Conservation (phyloP, 768 basidiomycete species). For the Pulveroboletus ravenelii region DNA sequence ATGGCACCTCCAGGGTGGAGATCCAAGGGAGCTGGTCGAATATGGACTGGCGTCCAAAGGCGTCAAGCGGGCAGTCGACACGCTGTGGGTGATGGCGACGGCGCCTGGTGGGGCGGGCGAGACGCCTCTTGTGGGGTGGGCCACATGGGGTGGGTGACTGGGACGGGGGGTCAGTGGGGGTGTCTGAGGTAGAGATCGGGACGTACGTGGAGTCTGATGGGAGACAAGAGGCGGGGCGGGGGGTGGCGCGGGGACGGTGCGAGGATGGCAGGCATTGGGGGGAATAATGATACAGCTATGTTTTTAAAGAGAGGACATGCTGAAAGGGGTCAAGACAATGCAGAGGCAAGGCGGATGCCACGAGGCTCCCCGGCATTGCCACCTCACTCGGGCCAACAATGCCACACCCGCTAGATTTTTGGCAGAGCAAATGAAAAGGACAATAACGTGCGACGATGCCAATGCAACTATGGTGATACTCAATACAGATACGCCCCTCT, state of each 20-base stretch:
- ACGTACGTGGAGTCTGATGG: slow-evolving; percentile 33
- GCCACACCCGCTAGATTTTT: slow-evolving; percentile 2
- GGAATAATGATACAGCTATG: slow-evolving; percentile 31
- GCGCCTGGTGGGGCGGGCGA: slow-evolving; percentile 38
- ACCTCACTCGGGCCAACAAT: slow-evolving; percentile 26
- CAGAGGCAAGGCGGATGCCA: slow-evolving; percentile 16
- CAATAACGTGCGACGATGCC: slow-evolving; percentile 20
- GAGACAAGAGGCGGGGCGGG: slow-evolving; percentile 36
- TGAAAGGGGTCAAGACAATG: slow-evolving; percentile 27
- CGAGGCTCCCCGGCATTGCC: slow-evolving; percentile 19
- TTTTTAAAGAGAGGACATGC: slow-evolving; percentile 26
- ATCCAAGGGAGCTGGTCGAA: slow-evolving; percentile 73
- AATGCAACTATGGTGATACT: slow-evolving; percentile 19
- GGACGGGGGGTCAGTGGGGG: slow-evolving; percentile 8
- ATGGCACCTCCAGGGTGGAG: slow-evolving; percentile 47
- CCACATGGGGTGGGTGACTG: slow-evolving; percentile 37
- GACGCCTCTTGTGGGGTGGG: slow-evolving; percentile 34
- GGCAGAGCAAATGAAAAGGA: slow-evolving; percentile 18
- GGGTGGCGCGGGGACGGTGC: slow-evolving; percentile 37
- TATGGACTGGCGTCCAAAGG: slow-evolving; percentile 29
- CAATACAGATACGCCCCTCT: slow-evolving; percentile 28
- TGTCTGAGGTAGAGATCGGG: slow-evolving; percentile 16
- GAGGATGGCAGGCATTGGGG: slow-evolving; percentile 40
- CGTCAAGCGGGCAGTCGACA: slow-evolving; percentile 37
- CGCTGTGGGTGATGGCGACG: slow-evolving; percentile 41